Percentiles rank a stretch among this genome's conserved stretches.
Conservation (phyloP, 495 filamentous ascomycete species). For the Neurospora terricola region DNA sequence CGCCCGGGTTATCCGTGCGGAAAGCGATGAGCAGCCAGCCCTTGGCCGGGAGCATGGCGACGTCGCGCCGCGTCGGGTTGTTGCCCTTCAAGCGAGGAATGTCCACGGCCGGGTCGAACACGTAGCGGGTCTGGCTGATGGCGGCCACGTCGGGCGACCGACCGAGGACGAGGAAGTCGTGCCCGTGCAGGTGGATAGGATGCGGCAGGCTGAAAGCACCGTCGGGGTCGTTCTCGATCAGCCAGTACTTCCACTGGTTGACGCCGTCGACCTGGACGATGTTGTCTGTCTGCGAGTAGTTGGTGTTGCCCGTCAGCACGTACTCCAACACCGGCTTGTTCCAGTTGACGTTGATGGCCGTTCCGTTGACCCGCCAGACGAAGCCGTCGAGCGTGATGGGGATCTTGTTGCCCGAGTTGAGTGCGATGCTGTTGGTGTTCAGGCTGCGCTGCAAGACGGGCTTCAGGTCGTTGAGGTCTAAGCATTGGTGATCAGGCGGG, state of each 20-base stretch:
- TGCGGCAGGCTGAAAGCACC: conserved; percentile 25
- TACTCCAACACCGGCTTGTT: conserved; percentile 28
- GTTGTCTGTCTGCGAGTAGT: conserved; percentile 29
- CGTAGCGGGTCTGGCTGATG: conserved; percentile 7
- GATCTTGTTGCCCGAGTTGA: conserved; percentile 19
- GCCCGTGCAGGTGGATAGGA: conserved; percentile 40
- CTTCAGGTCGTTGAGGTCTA: conserved; percentile 21
- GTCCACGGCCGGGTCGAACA: conserved; percentile 26
- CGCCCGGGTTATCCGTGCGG: conserved; percentile 46
- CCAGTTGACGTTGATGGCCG: conserved; percentile 33
- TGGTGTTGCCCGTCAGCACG: conserved; percentile 25
- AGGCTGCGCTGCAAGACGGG: conserved; percentile 23
- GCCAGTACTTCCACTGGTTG: conserved; percentile 41
- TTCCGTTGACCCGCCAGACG: conserved; percentile 33
- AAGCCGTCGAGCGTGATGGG: conserved; percentile 21
- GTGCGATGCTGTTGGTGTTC: conserved; percentile 14
- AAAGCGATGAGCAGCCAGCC: conserved; percentile 45
- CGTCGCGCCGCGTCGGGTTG: conserved; percentile 55
- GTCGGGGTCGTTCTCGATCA: conserved; percentile 44
- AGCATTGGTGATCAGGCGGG: conserved; percentile 20
- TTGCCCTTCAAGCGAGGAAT: conserved; percentile 20
- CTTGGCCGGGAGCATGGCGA: conserved; percentile 36
- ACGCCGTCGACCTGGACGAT: conserved; percentile 23
- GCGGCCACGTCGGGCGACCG: conserved; percentile 17
- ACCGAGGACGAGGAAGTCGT: conserved; percentile 51